These are phyloP conservation scores for Vitis hybrid DNA, from an alignment of 177 flowering plant species.

Conservation along the genomic window DNA sequence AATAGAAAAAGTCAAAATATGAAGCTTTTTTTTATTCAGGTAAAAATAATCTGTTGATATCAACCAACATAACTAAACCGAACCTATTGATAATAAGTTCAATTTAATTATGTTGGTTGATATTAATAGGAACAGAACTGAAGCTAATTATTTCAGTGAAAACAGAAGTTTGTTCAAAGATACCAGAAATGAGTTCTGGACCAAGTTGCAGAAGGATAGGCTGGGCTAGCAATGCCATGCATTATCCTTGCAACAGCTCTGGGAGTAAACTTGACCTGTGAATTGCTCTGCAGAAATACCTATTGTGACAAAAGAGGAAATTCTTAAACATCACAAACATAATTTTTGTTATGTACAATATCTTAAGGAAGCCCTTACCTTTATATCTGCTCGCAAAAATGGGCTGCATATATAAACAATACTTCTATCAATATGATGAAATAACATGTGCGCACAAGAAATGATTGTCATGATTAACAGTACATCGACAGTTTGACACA, in stretches of 20 bases:
- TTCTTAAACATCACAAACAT: not conserved
- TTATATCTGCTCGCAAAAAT: constrained; percentile 88
- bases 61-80: no score
- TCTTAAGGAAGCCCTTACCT: constrained; percentile 41
- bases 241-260: constrained; percentile 94
- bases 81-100: no score
- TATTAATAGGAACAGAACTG: not conserved
- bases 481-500: no score
- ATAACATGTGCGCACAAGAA: not conserved
- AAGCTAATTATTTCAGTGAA: not conserved
- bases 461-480: not conserved
- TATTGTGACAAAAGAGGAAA: constrained; percentile 22
- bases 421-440: constrained; percentile 19
- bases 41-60: no score
- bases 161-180: not conserved
- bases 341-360: not conserved
- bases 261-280: constrained; percentile 82
- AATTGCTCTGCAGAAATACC: constrained; percentile 87
- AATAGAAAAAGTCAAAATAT: no score
- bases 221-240: constrained; percentile 94
- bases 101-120: no score
- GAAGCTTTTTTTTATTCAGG: no score
- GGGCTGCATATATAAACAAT: constrained; percentile 51
- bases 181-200: constrained; percentile 96
- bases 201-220: constrained; percentile 87